Evolutionary conservation across 2,329 filamentous ascomycete species (phyloP).

Genomic region (Penicillium sp.): DNA sequence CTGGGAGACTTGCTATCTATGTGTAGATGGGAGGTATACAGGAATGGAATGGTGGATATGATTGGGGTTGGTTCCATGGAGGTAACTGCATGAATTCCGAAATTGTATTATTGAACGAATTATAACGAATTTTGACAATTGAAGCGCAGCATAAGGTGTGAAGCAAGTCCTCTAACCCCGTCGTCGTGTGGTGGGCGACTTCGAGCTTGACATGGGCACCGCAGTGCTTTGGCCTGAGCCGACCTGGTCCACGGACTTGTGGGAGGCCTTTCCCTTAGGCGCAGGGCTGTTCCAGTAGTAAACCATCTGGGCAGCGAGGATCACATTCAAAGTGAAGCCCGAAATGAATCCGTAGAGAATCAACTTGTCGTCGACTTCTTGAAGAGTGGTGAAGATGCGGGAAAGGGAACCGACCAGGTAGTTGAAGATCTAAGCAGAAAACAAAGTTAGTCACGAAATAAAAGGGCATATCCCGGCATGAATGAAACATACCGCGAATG

Average conservation of each 20-base stretch:
- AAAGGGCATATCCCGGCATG: not conserved
- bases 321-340: constrained; percentile 82
- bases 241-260: constrained; percentile 30
- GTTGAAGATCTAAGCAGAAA: constrained; percentile 77
- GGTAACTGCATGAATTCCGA: not conserved
- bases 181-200: constrained; percentile 57
- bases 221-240: constrained; percentile 41
- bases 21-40: not conserved
- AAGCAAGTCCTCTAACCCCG: constrained; percentile 43
- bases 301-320: constrained; percentile 86
- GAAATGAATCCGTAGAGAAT: constrained; percentile 94
- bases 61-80: not conserved
- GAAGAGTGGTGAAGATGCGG: constrained; percentile 94
- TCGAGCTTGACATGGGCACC: constrained; percentile 42
- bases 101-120: not conserved
- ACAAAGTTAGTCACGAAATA: not conserved
- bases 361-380: constrained; percentile 94
- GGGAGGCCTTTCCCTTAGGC: constrained; percentile 43
- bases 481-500: constrained; percentile 74
- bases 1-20: not conserved
- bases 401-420: constrained; percentile 90
- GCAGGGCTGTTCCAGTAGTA: constrained; percentile 84
- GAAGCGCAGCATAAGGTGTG: not conserved
- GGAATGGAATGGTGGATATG: not conserved
- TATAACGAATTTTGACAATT: not conserved